phyloP scores from a whole-genome alignment of 495 filamentous ascomycete species.

The Penicillium bialowiezense region DNA sequence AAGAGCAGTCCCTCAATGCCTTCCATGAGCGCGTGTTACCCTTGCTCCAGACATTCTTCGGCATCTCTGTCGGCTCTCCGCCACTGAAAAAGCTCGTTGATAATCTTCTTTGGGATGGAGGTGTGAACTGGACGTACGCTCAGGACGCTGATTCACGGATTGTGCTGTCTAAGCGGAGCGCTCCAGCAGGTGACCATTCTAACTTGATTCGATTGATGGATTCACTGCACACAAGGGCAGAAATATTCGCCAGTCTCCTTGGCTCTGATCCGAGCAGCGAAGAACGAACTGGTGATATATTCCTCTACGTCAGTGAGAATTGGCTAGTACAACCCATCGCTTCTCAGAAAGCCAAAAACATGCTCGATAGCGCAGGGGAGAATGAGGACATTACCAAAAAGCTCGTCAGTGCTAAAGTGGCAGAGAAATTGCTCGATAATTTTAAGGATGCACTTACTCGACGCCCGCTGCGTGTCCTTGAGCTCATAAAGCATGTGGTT shows the following conservation, averaged over 20 bases:
- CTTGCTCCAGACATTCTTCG: constrained; percentile 47
- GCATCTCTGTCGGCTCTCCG: constrained; percentile 40
- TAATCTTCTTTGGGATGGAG: constrained; percentile 53
- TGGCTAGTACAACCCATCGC: constrained; percentile 50
- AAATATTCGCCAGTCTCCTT: constrained; percentile 55
- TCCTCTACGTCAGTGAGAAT: constrained; percentile 58
- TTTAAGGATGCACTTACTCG: constrained; percentile 66
- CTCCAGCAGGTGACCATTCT: constrained; percentile 8
- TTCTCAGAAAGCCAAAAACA: not conserved
- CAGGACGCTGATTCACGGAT: constrained; percentile 31
- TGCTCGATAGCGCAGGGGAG: constrained; percentile 17
- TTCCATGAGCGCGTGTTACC: constrained; percentile 33
- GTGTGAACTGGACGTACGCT: constrained; percentile 45
- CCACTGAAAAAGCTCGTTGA: constrained; percentile 46
- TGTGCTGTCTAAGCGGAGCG: constrained; percentile 29
- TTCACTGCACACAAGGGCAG: constrained; percentile 37
- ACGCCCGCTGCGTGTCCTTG: constrained; percentile 59
- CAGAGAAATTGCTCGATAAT: constrained; percentile 64
- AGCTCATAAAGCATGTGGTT: constrained; percentile 59
- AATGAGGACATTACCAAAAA: constrained; percentile 41
- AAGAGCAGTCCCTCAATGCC: constrained; percentile 18
- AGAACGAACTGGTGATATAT: constrained; percentile 58
- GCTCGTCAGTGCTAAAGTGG: constrained; percentile 59
- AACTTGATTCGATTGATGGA: constrained; percentile 42
- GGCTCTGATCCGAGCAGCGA: constrained; percentile 49